Evolutionary conservation across 768 basidiomycete species (phyloP).

Genomic region (Mycena capillaripes): DNA sequence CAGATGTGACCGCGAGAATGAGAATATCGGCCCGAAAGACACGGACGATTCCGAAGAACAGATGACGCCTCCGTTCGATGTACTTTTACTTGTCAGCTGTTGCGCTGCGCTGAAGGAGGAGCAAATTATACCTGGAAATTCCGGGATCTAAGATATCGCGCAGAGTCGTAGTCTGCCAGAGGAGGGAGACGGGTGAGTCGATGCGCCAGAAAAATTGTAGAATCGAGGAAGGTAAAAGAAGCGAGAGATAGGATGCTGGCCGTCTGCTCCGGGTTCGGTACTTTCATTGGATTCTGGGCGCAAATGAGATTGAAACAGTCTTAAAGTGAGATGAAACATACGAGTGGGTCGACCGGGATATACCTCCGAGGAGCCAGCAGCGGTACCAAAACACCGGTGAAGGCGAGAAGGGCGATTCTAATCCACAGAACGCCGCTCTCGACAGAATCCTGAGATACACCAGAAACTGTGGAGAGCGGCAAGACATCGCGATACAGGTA

Average conservation of each 20-base stretch:
- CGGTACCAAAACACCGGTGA: conserved; percentile 64
- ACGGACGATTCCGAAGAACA: conserved; percentile 59
- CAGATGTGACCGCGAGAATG: conserved; percentile 44
- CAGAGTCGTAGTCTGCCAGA: conserved; percentile 70
- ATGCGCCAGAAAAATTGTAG: conserved; percentile 59
- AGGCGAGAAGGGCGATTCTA: conserved; percentile 57
- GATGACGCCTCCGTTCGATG: not conserved
- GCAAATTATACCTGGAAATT: conserved; percentile 8
- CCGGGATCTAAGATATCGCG: conserved; percentile 24
- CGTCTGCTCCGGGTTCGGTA: conserved; percentile 63
- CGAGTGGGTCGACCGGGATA: conserved; percentile 66
- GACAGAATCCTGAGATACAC: conserved; percentile 57
- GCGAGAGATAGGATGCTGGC: conserved; percentile 60
- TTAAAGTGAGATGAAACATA: conserved; percentile 35
- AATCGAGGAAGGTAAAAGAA: conserved; percentile 69
- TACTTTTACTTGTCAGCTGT: conserved; percentile 25
- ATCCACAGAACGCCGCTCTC: conserved; percentile 65
- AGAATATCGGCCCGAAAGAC: conserved; percentile 44
- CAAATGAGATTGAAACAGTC: not conserved
- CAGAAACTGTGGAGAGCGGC: conserved; percentile 66
- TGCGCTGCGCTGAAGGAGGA: not conserved
- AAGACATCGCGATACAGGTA: conserved; percentile 71
- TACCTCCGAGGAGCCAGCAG: conserved; percentile 66
- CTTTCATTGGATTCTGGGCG: conserved; percentile 47
- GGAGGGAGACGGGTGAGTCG: conserved; percentile 60